A percentile compares a stretch with the other conserved stretches of the same genome.
Conservation (phyloP, 768 basidiomycete species). For the Pisolithus albus region DNA sequence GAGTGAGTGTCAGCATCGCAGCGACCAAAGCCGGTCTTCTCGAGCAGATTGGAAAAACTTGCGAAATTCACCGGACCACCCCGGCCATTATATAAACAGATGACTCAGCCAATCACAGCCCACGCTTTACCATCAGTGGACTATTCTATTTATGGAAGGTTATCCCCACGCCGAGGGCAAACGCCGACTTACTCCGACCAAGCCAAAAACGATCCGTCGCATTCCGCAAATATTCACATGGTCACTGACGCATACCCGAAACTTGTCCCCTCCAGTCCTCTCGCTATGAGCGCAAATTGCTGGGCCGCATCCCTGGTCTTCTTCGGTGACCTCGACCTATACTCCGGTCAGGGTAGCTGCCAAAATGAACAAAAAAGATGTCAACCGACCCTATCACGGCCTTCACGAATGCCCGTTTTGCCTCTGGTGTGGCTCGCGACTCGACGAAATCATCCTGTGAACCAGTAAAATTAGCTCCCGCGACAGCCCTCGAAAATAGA, state of each 20-base stretch:
- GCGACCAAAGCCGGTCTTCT: conserved; percentile 5
- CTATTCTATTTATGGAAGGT: neutral
- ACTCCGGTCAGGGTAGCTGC: neutral
- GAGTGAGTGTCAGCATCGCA: conserved; percentile 58
- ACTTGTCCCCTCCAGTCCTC: conserved; percentile 77
- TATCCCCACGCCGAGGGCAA: neutral
- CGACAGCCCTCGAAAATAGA: neutral
- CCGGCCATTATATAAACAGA: conserved; percentile 17
- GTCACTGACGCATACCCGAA: conserved; percentile 76
- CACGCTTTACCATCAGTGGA: conserved; percentile 12
- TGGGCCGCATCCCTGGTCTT: conserved; percentile 77
- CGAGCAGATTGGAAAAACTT: conserved; percentile 13
- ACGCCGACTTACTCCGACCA: neutral
- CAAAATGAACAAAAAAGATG: neutral
- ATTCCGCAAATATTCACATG: conserved; percentile 30
- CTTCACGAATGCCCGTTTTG: conserved; percentile 74
- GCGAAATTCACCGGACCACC: neutral
- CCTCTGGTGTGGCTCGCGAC: conserved; percentile 64
- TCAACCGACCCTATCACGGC: conserved; percentile 54
- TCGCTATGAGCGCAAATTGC: conserved; percentile 78
- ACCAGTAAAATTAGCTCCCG: neutral
- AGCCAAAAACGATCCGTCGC: too few species aligned
- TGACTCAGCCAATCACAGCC: conserved; percentile 16
- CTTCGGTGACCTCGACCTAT: conserved; percentile 64
- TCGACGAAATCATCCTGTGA: conserved; percentile 64